These are phyloP conservation scores for Neotropicomus parvogracilis DNA, from an alignment of 1,284 basidiomycete genomes.

Conservation along the genomic window DNA sequence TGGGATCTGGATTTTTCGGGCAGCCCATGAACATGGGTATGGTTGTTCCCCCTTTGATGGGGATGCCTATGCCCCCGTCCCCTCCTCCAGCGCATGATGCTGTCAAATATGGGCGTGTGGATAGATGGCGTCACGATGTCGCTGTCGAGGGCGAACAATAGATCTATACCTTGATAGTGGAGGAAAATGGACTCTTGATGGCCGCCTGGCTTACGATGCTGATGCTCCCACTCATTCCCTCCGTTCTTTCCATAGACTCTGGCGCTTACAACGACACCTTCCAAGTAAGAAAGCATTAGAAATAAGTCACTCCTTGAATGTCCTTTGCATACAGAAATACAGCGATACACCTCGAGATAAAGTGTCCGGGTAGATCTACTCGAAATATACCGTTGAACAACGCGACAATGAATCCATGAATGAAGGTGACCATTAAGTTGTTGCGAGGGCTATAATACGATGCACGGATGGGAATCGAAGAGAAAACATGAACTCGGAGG, in stretches of 20 bases:
- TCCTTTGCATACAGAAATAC: conserved; percentile 36
- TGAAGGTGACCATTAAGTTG: conserved; percentile 28
- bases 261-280: no score
- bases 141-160: conserved; percentile 57
- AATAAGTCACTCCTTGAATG: conserved; percentile 37
- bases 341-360: conserved; percentile 31
- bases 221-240: not conserved
- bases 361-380: conserved; percentile 37
- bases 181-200: conserved; percentile 13
- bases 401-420: conserved; percentile 35
- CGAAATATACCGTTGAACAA: conserved; percentile 35
- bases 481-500: not conserved
- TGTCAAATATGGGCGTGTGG: conserved; percentile 64
- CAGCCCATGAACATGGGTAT: conserved; percentile 45
- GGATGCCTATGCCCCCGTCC: conserved; percentile 49
- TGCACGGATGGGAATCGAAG: conserved; percentile 14
- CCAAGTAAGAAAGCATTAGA: conserved; percentile 16
- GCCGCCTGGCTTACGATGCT: conserved; percentile 6
- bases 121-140: conserved; percentile 75
- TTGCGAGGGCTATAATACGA: conserved; percentile 28
- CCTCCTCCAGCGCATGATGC: conserved; percentile 63
- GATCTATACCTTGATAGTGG: conserved; percentile 9
- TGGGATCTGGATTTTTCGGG: conserved; percentile 59
- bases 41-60: conserved; percentile 44
- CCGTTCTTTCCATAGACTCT: not conserved